Evolutionary conservation across 768 basidiomycete species (phyloP), one percentile per base, ranked within the genome.

Genomic region (Agaricus blazei): DNA sequence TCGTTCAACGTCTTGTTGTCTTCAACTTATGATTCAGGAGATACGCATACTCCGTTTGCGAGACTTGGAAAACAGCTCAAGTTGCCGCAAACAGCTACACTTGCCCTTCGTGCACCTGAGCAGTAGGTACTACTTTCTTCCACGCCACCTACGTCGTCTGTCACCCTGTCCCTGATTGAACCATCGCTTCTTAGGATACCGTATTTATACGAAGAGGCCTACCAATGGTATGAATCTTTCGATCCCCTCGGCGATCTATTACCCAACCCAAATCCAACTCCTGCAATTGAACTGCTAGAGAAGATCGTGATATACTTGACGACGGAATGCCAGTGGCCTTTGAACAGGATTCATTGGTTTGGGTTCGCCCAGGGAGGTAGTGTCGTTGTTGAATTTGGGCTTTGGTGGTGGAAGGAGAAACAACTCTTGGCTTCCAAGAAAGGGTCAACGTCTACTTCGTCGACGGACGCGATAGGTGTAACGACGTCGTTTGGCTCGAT

Each of bases 321-420:
- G 15, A 61, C 68, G 4, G 78, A 81, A 40, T 89, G 85, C 62
- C 59, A 68, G 1, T 97, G 93, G 93, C 73, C 83, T 5, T 62
- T 76, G 0, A 56, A 79, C 9, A 74, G 78, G n/a, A 86, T 97
- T 40, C 93, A 97, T 65, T 64, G 93, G 45, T 89, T 95, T 54
- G 93, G 93, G 2, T 97, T 91, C 59, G 89, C 81, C 0, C 93
- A 97, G 67, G 93, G 93, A 0, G 94, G 90, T 0, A 85, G 77
- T 19, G 80, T 93, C 34, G 90, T 84, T 1, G 78, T 75, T 2
- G 93, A 97, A 68, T 74, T 82, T 51, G 80, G 78, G 0, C 63
- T 91, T 5, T 63, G 70, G 34, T 79, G 75, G 71, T 88, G 84
- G 81, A 82, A 72, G 59, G 60, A 63, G 55, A 56, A 56, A 27